These are phyloP conservation scores for Penicillium pancosmium DNA, from an alignment of 495 filamentous ascomycete species.

Conservation along the genomic window DNA sequence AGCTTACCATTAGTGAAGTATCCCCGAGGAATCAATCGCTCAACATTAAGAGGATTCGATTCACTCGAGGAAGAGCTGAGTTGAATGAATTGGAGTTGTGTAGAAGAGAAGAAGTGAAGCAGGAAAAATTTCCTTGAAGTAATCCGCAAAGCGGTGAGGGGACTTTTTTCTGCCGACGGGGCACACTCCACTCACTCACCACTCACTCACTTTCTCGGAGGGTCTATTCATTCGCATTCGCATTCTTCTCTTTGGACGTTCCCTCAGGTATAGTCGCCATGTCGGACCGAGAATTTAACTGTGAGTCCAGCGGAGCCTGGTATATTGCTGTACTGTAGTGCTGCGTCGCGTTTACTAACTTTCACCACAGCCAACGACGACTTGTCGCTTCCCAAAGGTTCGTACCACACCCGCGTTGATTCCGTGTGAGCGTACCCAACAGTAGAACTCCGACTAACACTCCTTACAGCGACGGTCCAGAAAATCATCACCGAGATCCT, in stretches of 20 bases:
- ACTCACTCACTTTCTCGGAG: no score
- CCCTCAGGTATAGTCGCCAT: constrained; percentile 47
- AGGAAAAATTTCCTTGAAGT: constrained; percentile 17
- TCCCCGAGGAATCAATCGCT: constrained; percentile 11
- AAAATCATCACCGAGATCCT: constrained; percentile 98
- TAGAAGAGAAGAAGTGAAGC: constrained; percentile 9
- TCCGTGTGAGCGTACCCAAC: no score
- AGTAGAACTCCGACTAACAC: constrained; percentile 13
- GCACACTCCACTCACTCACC: neutral
- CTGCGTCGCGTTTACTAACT: neutral
- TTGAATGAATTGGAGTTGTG: constrained; percentile 11
- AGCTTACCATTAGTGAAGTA: constrained; percentile 43
- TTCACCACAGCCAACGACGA: constrained; percentile 73
- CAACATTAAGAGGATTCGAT: constrained; percentile 11
- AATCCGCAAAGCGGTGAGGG: constrained; percentile 6
- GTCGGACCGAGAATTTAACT: constrained; percentile 89
- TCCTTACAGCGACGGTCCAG: constrained; percentile 79
- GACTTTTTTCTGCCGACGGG: neutral
- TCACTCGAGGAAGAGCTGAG: constrained; percentile 11
- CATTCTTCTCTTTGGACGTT: no score
- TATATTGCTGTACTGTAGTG: no score
- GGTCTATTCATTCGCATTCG: no score
- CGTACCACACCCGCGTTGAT: constrained; percentile 5
- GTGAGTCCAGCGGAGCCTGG: constrained; percentile 47
- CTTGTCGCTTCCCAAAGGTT: constrained; percentile 92